These are phyloP conservation scores for Solanum chiquidenum DNA, from an alignment of 257 asterid genomes.

Conservation along the genomic window DNA sequence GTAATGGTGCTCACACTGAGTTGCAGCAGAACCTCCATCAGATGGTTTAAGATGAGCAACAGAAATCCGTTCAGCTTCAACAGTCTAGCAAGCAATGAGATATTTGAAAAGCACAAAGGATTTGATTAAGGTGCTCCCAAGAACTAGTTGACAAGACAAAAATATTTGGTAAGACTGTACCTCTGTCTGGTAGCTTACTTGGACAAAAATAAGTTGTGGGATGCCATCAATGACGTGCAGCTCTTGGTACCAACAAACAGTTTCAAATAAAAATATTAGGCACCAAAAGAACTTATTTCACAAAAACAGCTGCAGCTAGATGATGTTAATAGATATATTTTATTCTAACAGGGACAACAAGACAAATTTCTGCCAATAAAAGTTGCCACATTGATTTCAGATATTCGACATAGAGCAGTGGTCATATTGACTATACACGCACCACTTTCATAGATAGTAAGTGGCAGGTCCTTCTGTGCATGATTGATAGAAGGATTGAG, in stretches of 20 bases:
- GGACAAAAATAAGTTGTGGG: slow-evolving; percentile 93
- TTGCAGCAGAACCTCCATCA: slow-evolving; percentile 98
- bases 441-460: slow-evolving; percentile 89
- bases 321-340: neutral
- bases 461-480: slow-evolving; percentile 88
- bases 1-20: slow-evolving; percentile 54
- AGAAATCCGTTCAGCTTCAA: slow-evolving; percentile 95
- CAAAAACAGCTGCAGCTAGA: neutral
- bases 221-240: slow-evolving; percentile 84
- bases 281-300: neutral
- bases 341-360: neutral
- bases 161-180: slow-evolving; percentile 21
- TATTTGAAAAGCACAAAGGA: neutral
- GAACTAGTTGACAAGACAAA: neutral
- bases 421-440: slow-evolving; percentile 14
- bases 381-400: neutral
- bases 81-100: slow-evolving; percentile 47
- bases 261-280: neutral
- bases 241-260: slow-evolving; percentile 40
- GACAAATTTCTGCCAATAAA: neutral
- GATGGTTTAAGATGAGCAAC: slow-evolving; percentile 97
- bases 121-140: neutral
- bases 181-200: slow-evolving; percentile 86
- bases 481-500: slow-evolving; percentile 89
- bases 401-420: neutral